Percentiles rank a stretch among this genome's conserved stretches.
Conservation (phyloP, 2,329 filamentous ascomycete genomes). For the Ilyonectria sp. region DNA sequence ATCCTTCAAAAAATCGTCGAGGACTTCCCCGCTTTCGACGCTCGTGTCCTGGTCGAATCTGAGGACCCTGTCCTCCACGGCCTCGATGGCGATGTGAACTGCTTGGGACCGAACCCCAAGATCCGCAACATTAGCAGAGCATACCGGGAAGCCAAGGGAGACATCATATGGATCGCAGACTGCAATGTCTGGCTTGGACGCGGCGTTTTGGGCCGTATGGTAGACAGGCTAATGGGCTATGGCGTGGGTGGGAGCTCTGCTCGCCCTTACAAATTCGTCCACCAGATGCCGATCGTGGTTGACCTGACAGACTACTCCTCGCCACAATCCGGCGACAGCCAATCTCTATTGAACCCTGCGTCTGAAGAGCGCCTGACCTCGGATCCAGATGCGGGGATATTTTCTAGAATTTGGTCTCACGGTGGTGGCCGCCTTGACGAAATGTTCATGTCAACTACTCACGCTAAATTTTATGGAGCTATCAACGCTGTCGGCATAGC, state of each 20-base stretch:
- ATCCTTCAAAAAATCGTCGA: slow-evolving; percentile 79
- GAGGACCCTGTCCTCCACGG: slow-evolving; percentile 81
- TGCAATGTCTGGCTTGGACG: slow-evolving; percentile 94
- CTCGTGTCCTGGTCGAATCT: slow-evolving; percentile 82
- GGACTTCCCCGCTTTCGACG: slow-evolving; percentile 82
- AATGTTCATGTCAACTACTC: slow-evolving; percentile 92
- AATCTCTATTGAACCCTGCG: slow-evolving; percentile 53
- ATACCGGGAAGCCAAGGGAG: slow-evolving; percentile 88
- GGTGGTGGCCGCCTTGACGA: slow-evolving; percentile 92
- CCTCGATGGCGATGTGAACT: slow-evolving; percentile 62
- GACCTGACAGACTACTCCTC: slow-evolving; percentile 68
- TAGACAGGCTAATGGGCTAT: slow-evolving; percentile 86
- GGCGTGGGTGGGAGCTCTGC: slow-evolving; percentile 62
- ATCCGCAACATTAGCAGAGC: slow-evolving; percentile 96
- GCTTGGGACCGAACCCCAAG: slow-evolving; percentile 96
- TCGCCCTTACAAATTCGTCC: slow-evolving; percentile 89
- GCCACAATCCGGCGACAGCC: slow-evolving; percentile 38
- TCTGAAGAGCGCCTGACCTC: slow-evolving; percentile 48
- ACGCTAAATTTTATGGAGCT: slow-evolving; percentile 97
- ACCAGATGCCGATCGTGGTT: slow-evolving; percentile 92
- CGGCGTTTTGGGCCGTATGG: slow-evolving; percentile 88
- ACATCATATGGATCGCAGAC: slow-evolving; percentile 95
- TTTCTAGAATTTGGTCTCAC: slow-evolving; percentile 53
- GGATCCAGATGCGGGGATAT: slow-evolving; percentile 37
- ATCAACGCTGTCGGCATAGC: slow-evolving; percentile 95